phyloP scores from a whole-genome alignment of 768 basidiomycete species.

The Tylopilus rubrobrunneus region DNA sequence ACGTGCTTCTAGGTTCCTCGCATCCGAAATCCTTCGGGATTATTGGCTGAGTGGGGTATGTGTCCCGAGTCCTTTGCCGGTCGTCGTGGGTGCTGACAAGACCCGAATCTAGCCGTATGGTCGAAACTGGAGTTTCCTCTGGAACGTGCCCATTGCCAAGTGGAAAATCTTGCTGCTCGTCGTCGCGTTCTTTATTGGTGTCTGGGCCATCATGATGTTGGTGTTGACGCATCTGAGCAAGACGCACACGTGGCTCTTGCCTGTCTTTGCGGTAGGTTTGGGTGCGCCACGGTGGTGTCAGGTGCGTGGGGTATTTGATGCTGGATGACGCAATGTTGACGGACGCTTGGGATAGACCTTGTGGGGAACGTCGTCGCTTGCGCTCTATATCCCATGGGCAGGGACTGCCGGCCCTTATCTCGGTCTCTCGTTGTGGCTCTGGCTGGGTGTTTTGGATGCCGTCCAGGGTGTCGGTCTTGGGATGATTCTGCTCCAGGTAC shows the following conservation, averaged over 20 bases:
- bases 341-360: slow-evolving; percentile 53
- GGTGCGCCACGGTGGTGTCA: slow-evolving; percentile 96
- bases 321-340: not conserved
- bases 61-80: slow-evolving; percentile 10
- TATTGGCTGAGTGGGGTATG: slow-evolving; percentile 87
- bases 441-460: slow-evolving; percentile 93
- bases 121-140: slow-evolving; percentile 93
- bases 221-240: slow-evolving; percentile 85
- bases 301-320: slow-evolving; percentile 33
- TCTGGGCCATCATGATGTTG: slow-evolving; percentile 75
- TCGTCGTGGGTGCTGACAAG: slow-evolving; percentile 7
- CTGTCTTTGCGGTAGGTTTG: slow-evolving; percentile 92
- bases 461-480: slow-evolving; percentile 93
- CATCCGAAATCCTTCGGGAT: slow-evolving; percentile 87
- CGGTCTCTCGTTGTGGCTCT: slow-evolving; percentile 87
- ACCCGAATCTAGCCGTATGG: slow-evolving; percentile 65
- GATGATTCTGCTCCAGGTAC: slow-evolving; percentile 76
- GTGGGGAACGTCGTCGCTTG: slow-evolving; percentile 94
- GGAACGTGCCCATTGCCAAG: slow-evolving; percentile 77
- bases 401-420: slow-evolving; percentile 83
- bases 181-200: slow-evolving; percentile 77
- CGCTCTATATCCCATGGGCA: slow-evolving; percentile 92
- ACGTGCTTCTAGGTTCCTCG: slow-evolving; percentile 56
- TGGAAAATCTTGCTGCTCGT: slow-evolving; percentile 82
- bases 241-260: slow-evolving; percentile 92